Conservation (phyloP, 2,329 filamentous ascomycete genomes). For the Diplodia sapinea region DNA sequence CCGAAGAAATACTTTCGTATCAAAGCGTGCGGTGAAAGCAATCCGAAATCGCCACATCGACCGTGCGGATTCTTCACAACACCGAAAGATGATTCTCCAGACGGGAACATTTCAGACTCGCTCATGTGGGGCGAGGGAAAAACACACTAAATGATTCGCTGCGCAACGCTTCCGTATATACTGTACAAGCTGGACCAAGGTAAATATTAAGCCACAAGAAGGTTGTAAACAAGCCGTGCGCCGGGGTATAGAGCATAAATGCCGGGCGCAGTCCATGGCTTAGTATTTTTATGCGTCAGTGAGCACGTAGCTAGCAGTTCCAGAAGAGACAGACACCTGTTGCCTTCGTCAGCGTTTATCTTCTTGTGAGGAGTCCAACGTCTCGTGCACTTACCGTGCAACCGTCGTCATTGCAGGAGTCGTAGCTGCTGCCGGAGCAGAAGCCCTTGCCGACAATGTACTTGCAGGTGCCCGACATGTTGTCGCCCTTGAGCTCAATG, state of each 20-base stretch:
- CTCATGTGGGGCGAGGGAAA: constrained; percentile 21
- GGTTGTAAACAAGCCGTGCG: constrained; percentile 14
- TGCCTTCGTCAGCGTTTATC: not conserved
- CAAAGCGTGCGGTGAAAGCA: not conserved
- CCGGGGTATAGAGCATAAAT: constrained; percentile 19
- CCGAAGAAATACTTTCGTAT: not conserved
- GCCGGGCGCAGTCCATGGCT: constrained; percentile 13
- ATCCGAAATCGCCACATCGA: constrained; percentile 15
- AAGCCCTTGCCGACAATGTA: constrained; percentile 67
- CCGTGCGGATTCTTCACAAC: not conserved
- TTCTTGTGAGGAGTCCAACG: too few species aligned
- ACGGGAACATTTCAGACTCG: constrained; percentile 19
- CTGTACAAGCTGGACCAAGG: constrained; percentile 24
- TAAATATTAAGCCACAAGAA: constrained; percentile 28
- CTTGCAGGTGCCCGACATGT: constrained; percentile 65
- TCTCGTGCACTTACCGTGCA: constrained; percentile 79
- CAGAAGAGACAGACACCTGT: constrained; percentile 28
- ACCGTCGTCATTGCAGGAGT: constrained; percentile 61
- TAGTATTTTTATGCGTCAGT: constrained; percentile 5
- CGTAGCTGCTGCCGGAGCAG: constrained; percentile 56
- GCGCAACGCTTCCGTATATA: constrained; percentile 25
- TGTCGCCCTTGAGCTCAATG: constrained; percentile 75
- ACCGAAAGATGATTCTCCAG: constrained; percentile 13
- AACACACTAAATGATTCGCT: constrained; percentile 21
- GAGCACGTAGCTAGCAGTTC: constrained; percentile 22